Evolutionary conservation across 163 green algal genomes (phyloP), one percentile per base, ranked within the genome.

Genomic region (Chlamydomonas reinhardtii): DNA sequence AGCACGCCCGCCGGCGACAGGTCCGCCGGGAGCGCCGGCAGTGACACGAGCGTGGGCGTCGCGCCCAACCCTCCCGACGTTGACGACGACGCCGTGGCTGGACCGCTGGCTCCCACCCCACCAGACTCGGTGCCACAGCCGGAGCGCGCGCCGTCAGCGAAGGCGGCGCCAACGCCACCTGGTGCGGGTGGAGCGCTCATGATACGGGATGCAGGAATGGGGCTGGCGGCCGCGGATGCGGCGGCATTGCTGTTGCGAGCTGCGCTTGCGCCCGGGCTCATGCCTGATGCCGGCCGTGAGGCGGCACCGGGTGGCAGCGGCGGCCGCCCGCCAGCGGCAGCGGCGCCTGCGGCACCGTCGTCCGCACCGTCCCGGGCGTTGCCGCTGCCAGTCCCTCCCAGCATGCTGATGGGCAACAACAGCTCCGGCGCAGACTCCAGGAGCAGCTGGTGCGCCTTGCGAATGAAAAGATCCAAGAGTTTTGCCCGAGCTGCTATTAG

Each of bases 401-500:
- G 62, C 19, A 74, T 31, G 31, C 19, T 14, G 32, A 4, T 14
- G 25, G 66, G 48, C 32, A 85, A 35, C 32, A 74, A 54, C 79
- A 85, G 52, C 79, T 85, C 79, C 16, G 81, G 81, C 1, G 81
- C 81, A 0, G 81, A 71, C 20, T 79, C 71, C 16, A 86, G 70
- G 37, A 86, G n/a, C 81, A 86, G 59, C 70, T 86, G 70, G 29
- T 81, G 70, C 19, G 81, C 70, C 29, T 86, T 86, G 34, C 71
- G 70, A 12, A 86, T 35, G 35, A 86, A 79, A 2, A 86, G 71
- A 19, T 86, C 81, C 81, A 86, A 72, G 32, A 86, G 71, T n/a
- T 86, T 73, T 0, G 70, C 34, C 22, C 81, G 81, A 2, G 81
- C 81, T 12, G 56, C 35, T 12, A 72, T 66, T n/a, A 86, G 34